Percentiles rank a stretch among this genome's conserved stretches.
phyloP scores from a whole-genome alignment of 441 rosid genomes.

The Cnidoscolus chayamansa region DNA sequence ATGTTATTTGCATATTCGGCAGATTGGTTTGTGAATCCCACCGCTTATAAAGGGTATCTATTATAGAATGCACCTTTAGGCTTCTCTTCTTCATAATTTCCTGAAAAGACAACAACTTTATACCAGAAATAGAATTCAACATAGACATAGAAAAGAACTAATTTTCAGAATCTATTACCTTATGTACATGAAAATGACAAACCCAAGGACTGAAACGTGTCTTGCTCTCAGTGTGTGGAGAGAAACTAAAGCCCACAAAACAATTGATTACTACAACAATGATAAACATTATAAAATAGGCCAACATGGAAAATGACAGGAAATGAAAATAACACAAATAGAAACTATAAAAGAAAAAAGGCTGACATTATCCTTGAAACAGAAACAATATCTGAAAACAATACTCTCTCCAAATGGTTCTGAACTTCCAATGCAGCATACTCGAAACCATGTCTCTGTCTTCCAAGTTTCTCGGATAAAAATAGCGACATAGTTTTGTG shows the following conservation, averaged over 20 bases:
- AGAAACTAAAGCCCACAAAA: slow-evolving; percentile 50
- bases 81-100: slow-evolving; percentile 54
- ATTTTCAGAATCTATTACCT: slow-evolving; percentile 43
- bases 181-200: slow-evolving; percentile 72
- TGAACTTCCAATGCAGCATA: slow-evolving; percentile 77
- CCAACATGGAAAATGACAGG: slow-evolving; percentile 13
- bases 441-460: slow-evolving; percentile 80
- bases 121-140: slow-evolving; percentile 24
- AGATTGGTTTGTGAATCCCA: slow-evolving; percentile 39
- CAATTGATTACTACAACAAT: slow-evolving; percentile 23
- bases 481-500: slow-evolving; percentile 65
- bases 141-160: slow-evolving; percentile 10
- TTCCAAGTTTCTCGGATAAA: slow-evolving; percentile 72
- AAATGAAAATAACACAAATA: slow-evolving; percentile 4
- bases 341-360: slow-evolving; percentile 13
- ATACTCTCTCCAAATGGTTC: slow-evolving; percentile 68
- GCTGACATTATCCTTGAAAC: slow-evolving; percentile 74
- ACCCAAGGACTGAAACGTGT: slow-evolving; percentile 67
- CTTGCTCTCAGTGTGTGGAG: slow-evolving; percentile 41
- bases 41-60: slow-evolving; percentile 47
- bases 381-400: slow-evolving; percentile 71
- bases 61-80: slow-evolving; percentile 43
- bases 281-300: not conserved
- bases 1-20: slow-evolving; percentile 40
- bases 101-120: slow-evolving; percentile 39